These are phyloP conservation scores for Globisporangium spinosum DNA, from an alignment of 352 stramenopile genomes.

Conservation along the genomic window DNA sequence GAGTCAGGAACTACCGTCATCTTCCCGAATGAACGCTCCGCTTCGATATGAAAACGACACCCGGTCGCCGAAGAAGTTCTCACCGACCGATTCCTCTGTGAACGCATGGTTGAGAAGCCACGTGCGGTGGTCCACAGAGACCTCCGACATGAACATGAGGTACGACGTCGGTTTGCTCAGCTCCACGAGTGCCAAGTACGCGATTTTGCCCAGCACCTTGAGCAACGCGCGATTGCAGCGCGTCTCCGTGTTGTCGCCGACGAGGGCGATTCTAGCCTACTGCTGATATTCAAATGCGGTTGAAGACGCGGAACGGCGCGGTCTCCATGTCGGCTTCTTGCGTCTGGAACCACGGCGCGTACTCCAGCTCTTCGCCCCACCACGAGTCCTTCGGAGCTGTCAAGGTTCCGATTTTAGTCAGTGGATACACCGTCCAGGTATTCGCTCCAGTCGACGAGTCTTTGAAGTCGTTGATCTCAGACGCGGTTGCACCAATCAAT, in stretches of 20 bases:
- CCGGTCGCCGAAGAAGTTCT: slow-evolving; percentile 34
- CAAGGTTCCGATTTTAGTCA: slow-evolving; percentile 21
- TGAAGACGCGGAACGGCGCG: slow-evolving; percentile 31
- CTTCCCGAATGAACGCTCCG: slow-evolving; percentile 30
- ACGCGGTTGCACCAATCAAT: slow-evolving; percentile 30
- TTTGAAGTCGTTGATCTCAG: slow-evolving; percentile 36
- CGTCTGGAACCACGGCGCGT: slow-evolving; percentile 29
- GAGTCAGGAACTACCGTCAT: slow-evolving; percentile 45
- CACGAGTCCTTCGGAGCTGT: slow-evolving; percentile 14
- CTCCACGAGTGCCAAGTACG: slow-evolving; percentile 33
- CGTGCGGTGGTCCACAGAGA: slow-evolving; percentile 25
- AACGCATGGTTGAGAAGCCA: slow-evolving; percentile 34
- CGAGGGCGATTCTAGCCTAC: slow-evolving; percentile 4
- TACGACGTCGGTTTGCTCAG: slow-evolving; percentile 36
- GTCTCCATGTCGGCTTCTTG: slow-evolving; percentile 21
- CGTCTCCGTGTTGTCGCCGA: slow-evolving; percentile 24
- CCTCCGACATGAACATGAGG: slow-evolving; percentile 47
- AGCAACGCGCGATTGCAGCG: slow-evolving; percentile 44
- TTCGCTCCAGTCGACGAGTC: slow-evolving; percentile 27
- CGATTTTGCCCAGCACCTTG: slow-evolving; percentile 39
- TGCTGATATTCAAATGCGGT: slow-evolving; percentile 21
- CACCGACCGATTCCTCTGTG: slow-evolving; percentile 27
- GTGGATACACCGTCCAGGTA: slow-evolving; percentile 26
- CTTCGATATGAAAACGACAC: slow-evolving; percentile 34
- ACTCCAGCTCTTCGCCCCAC: slow-evolving; percentile 33